Percentiles rank a stretch among this genome's conserved stretches.
Conservation (phyloP, 306 rosid species). For the Glycine tomentella region DNA sequence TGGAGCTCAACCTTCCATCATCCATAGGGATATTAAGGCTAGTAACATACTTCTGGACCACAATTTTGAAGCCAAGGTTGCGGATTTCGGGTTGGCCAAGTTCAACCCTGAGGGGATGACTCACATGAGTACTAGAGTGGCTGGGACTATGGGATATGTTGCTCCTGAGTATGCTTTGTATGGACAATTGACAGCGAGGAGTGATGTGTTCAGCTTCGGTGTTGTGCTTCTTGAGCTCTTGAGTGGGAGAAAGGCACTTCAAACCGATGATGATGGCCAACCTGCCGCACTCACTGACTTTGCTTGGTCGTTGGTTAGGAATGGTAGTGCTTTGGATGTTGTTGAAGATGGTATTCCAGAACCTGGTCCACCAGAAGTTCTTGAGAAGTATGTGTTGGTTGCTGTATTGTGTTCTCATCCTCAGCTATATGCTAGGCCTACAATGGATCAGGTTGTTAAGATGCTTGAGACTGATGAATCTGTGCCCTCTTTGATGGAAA, state of each 20-base stretch:
- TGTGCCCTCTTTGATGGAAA: conserved; percentile 77
- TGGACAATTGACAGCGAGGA: conserved; percentile 92
- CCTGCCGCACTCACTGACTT: conserved; percentile 77
- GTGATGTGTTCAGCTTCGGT: conserved; percentile 91
- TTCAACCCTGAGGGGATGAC: conserved; percentile 93
- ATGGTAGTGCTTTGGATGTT: conserved; percentile 75
- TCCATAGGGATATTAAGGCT: conserved; percentile 93
- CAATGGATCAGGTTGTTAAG: conserved; percentile 97
- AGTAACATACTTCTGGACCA: conserved; percentile 91
- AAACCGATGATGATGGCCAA: conserved; percentile 55
- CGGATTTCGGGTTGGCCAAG: conserved; percentile 94
- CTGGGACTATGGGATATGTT: conserved; percentile 97
- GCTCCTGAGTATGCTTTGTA: conserved; percentile 97
- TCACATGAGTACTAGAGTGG: conserved; percentile 94
- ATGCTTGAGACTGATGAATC: conserved; percentile 86
- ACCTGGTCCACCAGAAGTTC: conserved; percentile 63
- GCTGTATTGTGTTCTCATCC: conserved; percentile 96
- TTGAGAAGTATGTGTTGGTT: conserved; percentile 86
- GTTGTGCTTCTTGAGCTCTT: conserved; percentile 92
- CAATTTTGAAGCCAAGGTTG: conserved; percentile 81
- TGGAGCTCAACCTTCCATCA: conserved; percentile 93
- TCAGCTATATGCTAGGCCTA: conserved; percentile 89
- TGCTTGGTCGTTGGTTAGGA: conserved; percentile 90
- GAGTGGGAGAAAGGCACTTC: conserved; percentile 92
- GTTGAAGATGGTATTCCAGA: conserved; percentile 81